Evolutionary conservation across 2,329 filamentous ascomycete genomes (phyloP).

Genomic region (Ramularia endophylla): DNA sequence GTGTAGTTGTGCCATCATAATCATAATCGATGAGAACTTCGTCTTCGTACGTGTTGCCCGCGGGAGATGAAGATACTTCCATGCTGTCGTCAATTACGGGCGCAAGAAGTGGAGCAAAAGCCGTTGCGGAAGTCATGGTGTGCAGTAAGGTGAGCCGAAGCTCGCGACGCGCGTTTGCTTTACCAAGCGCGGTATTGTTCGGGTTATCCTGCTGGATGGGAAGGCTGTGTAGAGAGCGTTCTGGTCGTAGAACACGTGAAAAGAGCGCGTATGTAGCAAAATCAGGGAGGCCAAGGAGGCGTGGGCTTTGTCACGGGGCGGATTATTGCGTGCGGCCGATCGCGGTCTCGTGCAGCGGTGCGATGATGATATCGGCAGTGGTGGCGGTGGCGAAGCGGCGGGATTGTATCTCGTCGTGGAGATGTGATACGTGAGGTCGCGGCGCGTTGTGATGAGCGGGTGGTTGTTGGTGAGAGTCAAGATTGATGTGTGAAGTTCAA

Average conservation of each 20-base stretch:
- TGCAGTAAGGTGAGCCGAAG: slow-evolving; percentile 7
- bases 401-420: too few species aligned
- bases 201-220: not conserved
- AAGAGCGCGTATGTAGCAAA: slow-evolving; percentile 1
- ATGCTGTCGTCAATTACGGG: slow-evolving; percentile 44
- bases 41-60: slow-evolving; percentile 39
- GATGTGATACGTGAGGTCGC: too few species aligned
- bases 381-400: too few species aligned
- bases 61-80: slow-evolving; percentile 49
- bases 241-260: slow-evolving; percentile 1
- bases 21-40: slow-evolving; percentile 59
- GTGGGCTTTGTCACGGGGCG: slow-evolving; percentile 4
- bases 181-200: not conserved
- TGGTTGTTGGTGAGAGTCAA: too few species aligned
- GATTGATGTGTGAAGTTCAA: too few species aligned
- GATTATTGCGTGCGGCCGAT: not conserved
- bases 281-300: not conserved
- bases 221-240: not conserved
- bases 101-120: slow-evolving; percentile 21
- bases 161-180: slow-evolving; percentile 3
- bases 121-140: slow-evolving; percentile 20
- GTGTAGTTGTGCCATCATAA: slow-evolving; percentile 26
- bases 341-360: too few species aligned
- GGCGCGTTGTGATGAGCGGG: too few species aligned
- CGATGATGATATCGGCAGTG: too few species aligned